These are phyloP conservation scores for Parathielavia hyrcaniae DNA, from an alignment of 495 filamentous ascomycete genomes.

Conservation along the genomic window DNA sequence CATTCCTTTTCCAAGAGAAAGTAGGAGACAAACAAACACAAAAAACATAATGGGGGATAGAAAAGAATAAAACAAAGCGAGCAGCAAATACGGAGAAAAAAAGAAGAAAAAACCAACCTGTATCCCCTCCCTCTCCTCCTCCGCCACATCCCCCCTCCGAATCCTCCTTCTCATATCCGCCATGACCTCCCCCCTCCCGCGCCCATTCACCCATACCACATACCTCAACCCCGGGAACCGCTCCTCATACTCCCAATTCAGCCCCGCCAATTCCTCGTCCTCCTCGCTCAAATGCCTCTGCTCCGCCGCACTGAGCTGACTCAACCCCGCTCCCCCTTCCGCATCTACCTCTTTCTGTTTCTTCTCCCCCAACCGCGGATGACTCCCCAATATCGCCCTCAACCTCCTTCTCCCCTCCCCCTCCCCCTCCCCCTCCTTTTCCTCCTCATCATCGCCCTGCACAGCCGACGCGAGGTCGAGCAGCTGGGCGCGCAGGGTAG, in stretches of 20 bases:
- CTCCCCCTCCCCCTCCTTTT: conserved; percentile 35
- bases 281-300: conserved; percentile 66
- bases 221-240: conserved; percentile 80
- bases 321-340: conserved; percentile 35
- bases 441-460: not conserved
- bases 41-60: too few relatives aligned
- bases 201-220: conserved; percentile 89
- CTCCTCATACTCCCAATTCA: conserved; percentile 80
- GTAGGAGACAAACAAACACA: too few relatives aligned
- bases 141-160: conserved; percentile 55
- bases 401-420: conserved; percentile 22
- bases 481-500: conserved; percentile 46
- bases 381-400: conserved; percentile 70
- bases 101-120: conserved; percentile 47
- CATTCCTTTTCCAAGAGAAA: too few relatives aligned
- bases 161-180: conserved; percentile 78
- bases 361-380: conserved; percentile 71
- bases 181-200: conserved; percentile 67
- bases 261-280: conserved; percentile 49
- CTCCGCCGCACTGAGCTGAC: conserved; percentile 68
- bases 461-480: conserved; percentile 40
- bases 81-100: too few relatives aligned
- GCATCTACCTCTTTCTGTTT: conserved; percentile 46
- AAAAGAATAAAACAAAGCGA: not conserved
- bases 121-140: conserved; percentile 69